phyloP scores from a whole-genome alignment of 2,329 filamentous ascomycete genomes.

The Periconia macrospinosa region DNA sequence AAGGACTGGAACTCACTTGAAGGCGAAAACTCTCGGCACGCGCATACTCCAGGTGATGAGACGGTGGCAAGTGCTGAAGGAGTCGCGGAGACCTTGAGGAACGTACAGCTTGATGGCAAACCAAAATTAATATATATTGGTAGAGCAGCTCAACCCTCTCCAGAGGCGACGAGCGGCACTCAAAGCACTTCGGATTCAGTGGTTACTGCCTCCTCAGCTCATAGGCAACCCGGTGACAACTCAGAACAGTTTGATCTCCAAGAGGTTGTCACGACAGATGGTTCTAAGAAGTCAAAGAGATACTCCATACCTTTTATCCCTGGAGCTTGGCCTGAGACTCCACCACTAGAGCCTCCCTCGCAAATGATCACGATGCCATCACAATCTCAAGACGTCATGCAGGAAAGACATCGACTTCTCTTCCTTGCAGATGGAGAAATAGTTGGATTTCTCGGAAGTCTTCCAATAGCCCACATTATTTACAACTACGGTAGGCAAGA shows the following conservation, averaged over 20 bases:
- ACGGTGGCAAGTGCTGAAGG: background rate
- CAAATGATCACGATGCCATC: background rate
- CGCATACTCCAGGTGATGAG: no score
- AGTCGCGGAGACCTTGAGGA: background rate
- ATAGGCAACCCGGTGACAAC: background rate
- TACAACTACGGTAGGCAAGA: background rate
- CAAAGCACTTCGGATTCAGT: background rate
- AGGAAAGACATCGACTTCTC: background rate
- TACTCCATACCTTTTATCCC: background rate
- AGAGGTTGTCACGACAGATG: background rate
- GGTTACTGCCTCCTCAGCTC: background rate
- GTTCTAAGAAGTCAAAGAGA: background rate
- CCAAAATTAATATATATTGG: background rate
- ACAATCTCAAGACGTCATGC: background rate
- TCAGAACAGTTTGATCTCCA: background rate
- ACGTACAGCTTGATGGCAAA: background rate
- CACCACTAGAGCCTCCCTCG: background rate
- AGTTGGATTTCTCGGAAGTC: background rate
- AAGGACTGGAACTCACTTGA: background rate
- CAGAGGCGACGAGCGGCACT: background rate
- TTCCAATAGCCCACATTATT: background rate
- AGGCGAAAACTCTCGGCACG: background rate
- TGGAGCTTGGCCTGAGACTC: background rate
- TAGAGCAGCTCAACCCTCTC: background rate
- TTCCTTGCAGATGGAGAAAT: background rate